A percentile compares a stretch with the other conserved stretches of the same genome.
These are phyloP conservation scores for Entonaema liquescens DNA, from an alignment of 495 filamentous ascomycete species.

Conservation along the genomic window DNA sequence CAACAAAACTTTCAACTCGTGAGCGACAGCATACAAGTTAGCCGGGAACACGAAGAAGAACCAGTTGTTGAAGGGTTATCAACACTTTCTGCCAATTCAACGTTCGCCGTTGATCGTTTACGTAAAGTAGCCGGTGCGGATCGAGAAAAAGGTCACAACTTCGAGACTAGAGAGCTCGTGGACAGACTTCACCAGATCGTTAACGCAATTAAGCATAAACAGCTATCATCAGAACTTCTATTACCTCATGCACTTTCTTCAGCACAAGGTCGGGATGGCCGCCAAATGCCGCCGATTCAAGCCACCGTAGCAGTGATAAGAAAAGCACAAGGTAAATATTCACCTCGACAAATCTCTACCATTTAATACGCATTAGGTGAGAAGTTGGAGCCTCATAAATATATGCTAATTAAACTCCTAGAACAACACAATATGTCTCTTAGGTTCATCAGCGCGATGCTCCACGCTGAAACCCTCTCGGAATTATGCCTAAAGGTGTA, in stretches of 20 bases:
- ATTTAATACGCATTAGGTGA: no score
- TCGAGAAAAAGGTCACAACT: background rate
- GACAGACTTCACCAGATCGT: background rate
- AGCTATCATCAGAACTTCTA: background rate
- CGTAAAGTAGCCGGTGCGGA: background rate
- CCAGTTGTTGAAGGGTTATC: background rate
- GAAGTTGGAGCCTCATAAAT: no score
- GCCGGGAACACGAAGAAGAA: background rate
- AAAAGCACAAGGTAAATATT: background rate
- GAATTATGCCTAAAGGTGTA: slow-evolving; percentile 1
- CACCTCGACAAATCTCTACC: background rate
- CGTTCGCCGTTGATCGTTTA: background rate
- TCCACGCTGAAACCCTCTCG: background rate
- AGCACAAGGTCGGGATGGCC: background rate
- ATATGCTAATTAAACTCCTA: no score
- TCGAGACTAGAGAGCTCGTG: background rate
- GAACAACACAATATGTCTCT: no score
- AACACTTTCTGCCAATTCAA: background rate
- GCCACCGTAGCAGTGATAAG: background rate
- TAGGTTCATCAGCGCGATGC: background rate
- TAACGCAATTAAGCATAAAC: background rate
- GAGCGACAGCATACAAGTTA: no score
- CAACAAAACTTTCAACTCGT: background rate
- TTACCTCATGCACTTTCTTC: background rate
- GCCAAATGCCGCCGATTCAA: background rate